Conservation (phyloP, 495 filamentous ascomycete genomes). For the Platismatia glauca region DNA sequence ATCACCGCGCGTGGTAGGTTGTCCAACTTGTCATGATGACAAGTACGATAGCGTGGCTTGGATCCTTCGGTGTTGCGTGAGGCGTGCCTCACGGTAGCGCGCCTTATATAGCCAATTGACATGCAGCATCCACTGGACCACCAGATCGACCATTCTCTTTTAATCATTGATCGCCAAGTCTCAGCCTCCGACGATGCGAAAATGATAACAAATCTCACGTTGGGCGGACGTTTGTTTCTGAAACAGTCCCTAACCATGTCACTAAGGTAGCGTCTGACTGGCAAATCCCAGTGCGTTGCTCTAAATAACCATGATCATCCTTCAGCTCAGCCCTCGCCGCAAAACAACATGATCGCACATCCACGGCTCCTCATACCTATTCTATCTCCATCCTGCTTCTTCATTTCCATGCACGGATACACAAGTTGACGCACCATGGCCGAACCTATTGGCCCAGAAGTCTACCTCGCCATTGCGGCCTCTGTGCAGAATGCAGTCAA, state of each 20-base stretch:
- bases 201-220: not conserved
- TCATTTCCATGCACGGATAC: not conserved
- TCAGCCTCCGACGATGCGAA: not conserved
- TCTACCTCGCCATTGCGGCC: conserved; percentile 7
- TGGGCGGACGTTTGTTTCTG: not conserved
- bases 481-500: not conserved
- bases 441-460: conserved; percentile 11
- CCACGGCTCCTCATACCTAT: not conserved
- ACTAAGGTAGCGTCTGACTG: not conserved
- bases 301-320: not conserved
- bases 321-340: conserved; percentile 10
- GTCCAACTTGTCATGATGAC: too few species aligned
- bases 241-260: not conserved
- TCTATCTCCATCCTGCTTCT: not conserved
- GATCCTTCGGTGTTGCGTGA: not conserved
- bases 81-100: not conserved
- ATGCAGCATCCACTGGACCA: not conserved
- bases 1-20: not conserved
- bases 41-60: not conserved
- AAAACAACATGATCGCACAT: not conserved
- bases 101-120: not conserved
- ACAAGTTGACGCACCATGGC: not conserved
- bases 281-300: not conserved
- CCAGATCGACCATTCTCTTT: not conserved
- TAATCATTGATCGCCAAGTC: not conserved